These are phyloP conservation scores for Thermomyces lanuginosus DNA, from an alignment of 2,329 filamentous ascomycete genomes.

Conservation along the genomic window DNA sequence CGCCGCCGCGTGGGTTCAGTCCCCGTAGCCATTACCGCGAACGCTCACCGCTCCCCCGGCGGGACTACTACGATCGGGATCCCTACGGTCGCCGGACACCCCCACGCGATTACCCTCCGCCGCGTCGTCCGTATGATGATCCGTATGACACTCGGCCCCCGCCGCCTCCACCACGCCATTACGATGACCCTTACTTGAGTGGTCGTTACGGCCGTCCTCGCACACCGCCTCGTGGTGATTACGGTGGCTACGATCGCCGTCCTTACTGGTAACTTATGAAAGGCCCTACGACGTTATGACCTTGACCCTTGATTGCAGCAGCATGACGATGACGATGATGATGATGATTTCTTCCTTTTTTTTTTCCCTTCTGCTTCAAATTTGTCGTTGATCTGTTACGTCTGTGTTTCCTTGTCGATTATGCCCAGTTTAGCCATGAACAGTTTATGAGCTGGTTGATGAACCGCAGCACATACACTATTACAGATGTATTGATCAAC, in stretches of 20 bases:
- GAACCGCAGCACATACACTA: too few species aligned
- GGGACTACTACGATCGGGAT: conserved; percentile 77
- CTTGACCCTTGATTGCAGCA: not conserved
- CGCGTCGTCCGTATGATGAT: conserved; percentile 42
- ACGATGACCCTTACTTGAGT: conserved; percentile 45
- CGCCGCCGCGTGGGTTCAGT: conserved; percentile 63
- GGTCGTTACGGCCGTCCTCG: conserved; percentile 36
- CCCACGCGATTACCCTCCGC: conserved; percentile 57
- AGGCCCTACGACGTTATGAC: not conserved
- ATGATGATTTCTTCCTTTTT: not conserved
- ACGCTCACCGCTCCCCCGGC: conserved; percentile 57
- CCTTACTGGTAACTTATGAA: conserved; percentile 26
- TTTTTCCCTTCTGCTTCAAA: not conserved
- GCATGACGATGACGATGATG: not conserved
- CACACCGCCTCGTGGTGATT: conserved; percentile 25
- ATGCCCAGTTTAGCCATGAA: too few species aligned
- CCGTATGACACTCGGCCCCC: conserved; percentile 41
- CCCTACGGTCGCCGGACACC: conserved; percentile 63
- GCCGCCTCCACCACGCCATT: conserved; percentile 36
- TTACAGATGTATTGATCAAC: too few species aligned
- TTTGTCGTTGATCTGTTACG: too few species aligned
- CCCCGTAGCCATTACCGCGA: conserved; percentile 77
- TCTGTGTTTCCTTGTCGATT: too few species aligned
- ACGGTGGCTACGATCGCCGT: conserved; percentile 28
- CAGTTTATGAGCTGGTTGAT: too few species aligned